Conservation (phyloP, 805 yeast genomes). For the Groenewaldozyma salmanticensis region DNA sequence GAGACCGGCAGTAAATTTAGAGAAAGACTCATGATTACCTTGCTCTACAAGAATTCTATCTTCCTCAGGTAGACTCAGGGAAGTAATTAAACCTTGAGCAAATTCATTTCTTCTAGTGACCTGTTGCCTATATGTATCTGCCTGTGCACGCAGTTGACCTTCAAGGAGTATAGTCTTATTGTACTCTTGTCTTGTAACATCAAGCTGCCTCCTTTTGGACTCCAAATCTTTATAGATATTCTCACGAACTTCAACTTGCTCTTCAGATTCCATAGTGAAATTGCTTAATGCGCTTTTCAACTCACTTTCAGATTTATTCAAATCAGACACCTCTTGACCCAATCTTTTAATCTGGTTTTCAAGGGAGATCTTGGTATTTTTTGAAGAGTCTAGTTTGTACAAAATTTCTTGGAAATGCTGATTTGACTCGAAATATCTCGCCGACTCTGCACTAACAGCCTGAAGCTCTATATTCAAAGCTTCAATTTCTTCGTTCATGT, state of each 20-base stretch:
- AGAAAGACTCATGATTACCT: slow-evolving; percentile 1
- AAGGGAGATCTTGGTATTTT: slow-evolving; percentile 37
- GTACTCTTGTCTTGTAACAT: slow-evolving; percentile 25
- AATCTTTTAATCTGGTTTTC: slow-evolving; percentile 45
- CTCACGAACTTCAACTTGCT: slow-evolving; percentile 2
- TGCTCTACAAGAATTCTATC: neutral
- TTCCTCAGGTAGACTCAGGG: neutral
- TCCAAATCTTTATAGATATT: slow-evolving; percentile 4
- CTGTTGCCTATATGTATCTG: slow-evolving; percentile 13
- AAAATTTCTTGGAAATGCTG: slow-evolving; percentile 72
- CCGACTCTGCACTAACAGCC: slow-evolving; percentile 46
- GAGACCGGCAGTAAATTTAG: neutral
- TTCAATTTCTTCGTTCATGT: slow-evolving; percentile 40
- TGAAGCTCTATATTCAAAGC: slow-evolving; percentile 41
- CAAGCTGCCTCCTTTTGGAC: slow-evolving; percentile 19
- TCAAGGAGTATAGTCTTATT: slow-evolving; percentile 36
- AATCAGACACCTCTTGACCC: slow-evolving; percentile 25
- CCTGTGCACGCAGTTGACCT: slow-evolving; percentile 46
- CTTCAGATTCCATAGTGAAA: slow-evolving; percentile 29
- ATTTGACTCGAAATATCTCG: slow-evolving; percentile 58
- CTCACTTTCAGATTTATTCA: slow-evolving; percentile 36
- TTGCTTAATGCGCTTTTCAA: slow-evolving; percentile 33
- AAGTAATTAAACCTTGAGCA: slow-evolving; percentile 3
- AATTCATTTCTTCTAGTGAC: slow-evolving; percentile 11
- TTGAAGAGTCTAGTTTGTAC: slow-evolving; percentile 50